Evolutionary conservation across 202 grass and related monocot genomes (phyloP).

Genomic region (Tripidium arundinaceum): DNA sequence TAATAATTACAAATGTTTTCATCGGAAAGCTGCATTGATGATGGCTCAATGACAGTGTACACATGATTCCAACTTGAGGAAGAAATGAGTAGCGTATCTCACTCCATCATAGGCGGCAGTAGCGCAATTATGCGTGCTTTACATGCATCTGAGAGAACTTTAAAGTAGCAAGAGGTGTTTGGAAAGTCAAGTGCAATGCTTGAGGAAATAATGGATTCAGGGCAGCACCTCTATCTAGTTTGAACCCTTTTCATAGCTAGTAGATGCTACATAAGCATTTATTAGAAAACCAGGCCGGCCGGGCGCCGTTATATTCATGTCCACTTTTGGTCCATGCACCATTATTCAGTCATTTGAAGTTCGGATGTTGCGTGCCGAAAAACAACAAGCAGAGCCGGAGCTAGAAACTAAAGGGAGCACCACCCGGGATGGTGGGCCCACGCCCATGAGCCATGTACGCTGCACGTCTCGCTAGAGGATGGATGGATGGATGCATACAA

Average conservation of each 20-base stretch:
- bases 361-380: too few relatives aligned
- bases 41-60: conserved; percentile 27
- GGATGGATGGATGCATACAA: too few relatives aligned
- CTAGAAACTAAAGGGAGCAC: too few relatives aligned
- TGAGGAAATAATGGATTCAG: conserved; percentile 10
- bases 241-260: background rate
- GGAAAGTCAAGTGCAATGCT: conserved; percentile 25
- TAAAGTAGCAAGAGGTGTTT: background rate
- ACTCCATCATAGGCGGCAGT: conserved; percentile 1
- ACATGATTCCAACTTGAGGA: conserved; percentile 23
- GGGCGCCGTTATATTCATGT: background rate
- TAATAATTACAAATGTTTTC: background rate
- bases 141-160: conserved; percentile 13
- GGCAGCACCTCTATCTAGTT: background rate
- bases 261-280: background rate
- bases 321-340: background rate
- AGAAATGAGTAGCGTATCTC: conserved; percentile 41
- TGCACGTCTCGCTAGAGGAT: too few relatives aligned
- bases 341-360: too few relatives aligned
- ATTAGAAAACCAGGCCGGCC: background rate
- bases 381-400: too few relatives aligned
- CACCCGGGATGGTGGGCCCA: too few relatives aligned
- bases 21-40: conserved; percentile 2
- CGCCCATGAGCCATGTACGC: too few relatives aligned
- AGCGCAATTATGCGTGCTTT: conserved; percentile 29